A percentile compares a stretch with the other conserved stretches of the same genome.
These are phyloP conservation scores for Hemileia vastatrix DNA, from an alignment of 1,284 basidiomycete species.

Conservation along the genomic window DNA sequence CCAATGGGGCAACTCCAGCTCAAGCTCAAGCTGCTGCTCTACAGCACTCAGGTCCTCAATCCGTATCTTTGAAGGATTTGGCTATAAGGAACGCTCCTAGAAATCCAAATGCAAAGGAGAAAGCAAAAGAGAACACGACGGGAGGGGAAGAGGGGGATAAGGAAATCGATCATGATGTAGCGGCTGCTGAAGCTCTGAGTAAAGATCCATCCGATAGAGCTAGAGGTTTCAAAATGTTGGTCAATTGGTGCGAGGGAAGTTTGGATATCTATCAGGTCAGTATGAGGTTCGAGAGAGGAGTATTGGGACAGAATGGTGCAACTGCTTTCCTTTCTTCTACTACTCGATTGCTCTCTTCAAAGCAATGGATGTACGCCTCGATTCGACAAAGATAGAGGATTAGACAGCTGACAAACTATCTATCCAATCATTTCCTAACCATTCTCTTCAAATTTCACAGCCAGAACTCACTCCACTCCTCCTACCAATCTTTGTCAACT, in stretches of 20 bases:
- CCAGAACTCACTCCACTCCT: constrained; percentile 85
- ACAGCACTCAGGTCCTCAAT: constrained; percentile 26
- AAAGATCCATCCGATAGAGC: constrained; percentile 39
- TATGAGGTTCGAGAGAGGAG: constrained; percentile 30
- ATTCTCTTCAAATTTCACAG: constrained; percentile 39
- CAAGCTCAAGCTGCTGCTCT: constrained; percentile 32
- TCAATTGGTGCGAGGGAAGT: constrained; percentile 40
- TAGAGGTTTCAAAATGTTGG: constrained; percentile 39
- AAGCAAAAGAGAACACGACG: constrained; percentile 5
- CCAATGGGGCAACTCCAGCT: constrained; percentile 30
- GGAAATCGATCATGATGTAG: constrained; percentile 17
- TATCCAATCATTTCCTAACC: too few species aligned
- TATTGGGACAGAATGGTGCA: constrained; percentile 8
- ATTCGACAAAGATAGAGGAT: too few species aligned
- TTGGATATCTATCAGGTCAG: constrained; percentile 70
- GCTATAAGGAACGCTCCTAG: constrained; percentile 40
- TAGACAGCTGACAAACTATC: too few species aligned
- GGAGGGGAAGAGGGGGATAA: background rate
- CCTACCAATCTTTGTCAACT: constrained; percentile 93
- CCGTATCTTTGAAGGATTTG: constrained; percentile 34
- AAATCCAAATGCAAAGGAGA: constrained; percentile 23
- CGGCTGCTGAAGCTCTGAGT: constrained; percentile 36
- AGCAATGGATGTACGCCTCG: too few species aligned
- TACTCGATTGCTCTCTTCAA: background rate
- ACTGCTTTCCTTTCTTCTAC: background rate